These are phyloP conservation scores for Chlorella sp. DNA, from an alignment of 139 green algal species.

Conservation along the genomic window DNA sequence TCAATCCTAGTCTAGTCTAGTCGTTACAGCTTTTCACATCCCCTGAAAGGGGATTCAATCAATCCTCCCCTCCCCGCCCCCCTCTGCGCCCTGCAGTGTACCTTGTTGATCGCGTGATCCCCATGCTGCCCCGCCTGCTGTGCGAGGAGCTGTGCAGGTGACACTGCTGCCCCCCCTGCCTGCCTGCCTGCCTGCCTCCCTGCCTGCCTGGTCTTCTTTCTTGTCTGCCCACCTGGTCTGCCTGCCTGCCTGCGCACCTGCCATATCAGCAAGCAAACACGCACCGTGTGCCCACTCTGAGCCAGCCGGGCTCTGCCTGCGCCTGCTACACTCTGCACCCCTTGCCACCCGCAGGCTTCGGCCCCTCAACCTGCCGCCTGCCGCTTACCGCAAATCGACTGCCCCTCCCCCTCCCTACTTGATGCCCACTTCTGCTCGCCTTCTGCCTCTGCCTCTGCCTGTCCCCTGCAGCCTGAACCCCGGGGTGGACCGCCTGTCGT, in stretches of 20 bases:
- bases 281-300: not conserved
- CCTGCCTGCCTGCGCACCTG: not conserved
- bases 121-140: conserved; percentile 91
- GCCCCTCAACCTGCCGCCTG: not conserved
- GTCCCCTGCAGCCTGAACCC: conserved; percentile 68
- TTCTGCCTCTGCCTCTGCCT: not conserved
- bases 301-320: not conserved
- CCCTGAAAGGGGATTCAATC: too few species aligned
- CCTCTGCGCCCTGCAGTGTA: conserved; percentile 60
- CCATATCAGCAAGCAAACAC: too few species aligned
- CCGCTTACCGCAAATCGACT: not conserved
- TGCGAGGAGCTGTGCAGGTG: conserved; percentile 90
- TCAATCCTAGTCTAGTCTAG: too few species aligned
- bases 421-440: not conserved
- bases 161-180: not conserved
- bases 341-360: too few species aligned
- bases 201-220: not conserved
- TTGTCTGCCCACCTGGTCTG: not conserved
- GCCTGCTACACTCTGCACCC: not conserved
- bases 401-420: not conserved
- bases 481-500: conserved; percentile 82
- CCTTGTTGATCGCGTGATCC: conserved; percentile 74
- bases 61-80: too few species aligned
- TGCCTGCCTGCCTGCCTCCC: not conserved
- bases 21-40: too few species aligned